phyloP scores from a whole-genome alignment of 345 rosid species.

The Arabis hirsuta region DNA sequence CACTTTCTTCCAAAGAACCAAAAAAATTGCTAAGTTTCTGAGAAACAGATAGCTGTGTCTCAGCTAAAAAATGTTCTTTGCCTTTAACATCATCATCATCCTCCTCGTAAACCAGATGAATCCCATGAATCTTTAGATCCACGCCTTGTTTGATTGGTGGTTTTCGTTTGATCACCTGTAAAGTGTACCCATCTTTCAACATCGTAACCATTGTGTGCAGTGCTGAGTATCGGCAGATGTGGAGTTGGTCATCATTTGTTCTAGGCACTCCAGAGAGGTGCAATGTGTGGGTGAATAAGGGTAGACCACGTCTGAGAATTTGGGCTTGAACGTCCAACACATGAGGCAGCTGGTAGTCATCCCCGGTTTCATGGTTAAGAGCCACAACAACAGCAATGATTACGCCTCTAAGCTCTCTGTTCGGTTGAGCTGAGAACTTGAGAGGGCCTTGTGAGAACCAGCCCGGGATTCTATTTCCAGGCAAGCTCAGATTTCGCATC shows the following conservation, averaged over 20 bases:
- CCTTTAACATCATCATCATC: constrained; percentile 35
- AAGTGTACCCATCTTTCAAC: constrained; percentile 39
- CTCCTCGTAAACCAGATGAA: constrained; percentile 41
- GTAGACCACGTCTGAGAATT: constrained; percentile 33
- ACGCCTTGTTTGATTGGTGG: constrained; percentile 1
- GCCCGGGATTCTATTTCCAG: constrained; percentile 60
- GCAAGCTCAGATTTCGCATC: constrained; percentile 53
- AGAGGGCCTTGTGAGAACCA: constrained; percentile 56
- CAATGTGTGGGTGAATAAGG: constrained; percentile 20
- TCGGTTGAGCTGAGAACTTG: constrained; percentile 46
- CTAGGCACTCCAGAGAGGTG: constrained; percentile 56
- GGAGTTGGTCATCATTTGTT: constrained; percentile 52
- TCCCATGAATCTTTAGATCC: constrained; percentile 38
- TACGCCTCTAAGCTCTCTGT: constrained; percentile 50
- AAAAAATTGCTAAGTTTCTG: constrained; percentile 44
- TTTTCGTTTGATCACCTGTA: constrained; percentile 27
- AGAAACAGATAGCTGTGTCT: constrained; percentile 20
- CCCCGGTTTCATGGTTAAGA: constrained; percentile 38
- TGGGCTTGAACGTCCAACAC: constrained; percentile 49
- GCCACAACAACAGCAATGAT: constrained; percentile 58
- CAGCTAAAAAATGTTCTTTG: background rate
- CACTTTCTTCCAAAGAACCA: constrained; percentile 28
- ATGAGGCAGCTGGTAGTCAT: constrained; percentile 41
- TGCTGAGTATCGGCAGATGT: constrained; percentile 54
- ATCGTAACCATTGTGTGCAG: constrained; percentile 43